Base-by-base conservation (phyloP, 129 eudicot genomes). In the Centrapalus pauciflorus region DNA sequence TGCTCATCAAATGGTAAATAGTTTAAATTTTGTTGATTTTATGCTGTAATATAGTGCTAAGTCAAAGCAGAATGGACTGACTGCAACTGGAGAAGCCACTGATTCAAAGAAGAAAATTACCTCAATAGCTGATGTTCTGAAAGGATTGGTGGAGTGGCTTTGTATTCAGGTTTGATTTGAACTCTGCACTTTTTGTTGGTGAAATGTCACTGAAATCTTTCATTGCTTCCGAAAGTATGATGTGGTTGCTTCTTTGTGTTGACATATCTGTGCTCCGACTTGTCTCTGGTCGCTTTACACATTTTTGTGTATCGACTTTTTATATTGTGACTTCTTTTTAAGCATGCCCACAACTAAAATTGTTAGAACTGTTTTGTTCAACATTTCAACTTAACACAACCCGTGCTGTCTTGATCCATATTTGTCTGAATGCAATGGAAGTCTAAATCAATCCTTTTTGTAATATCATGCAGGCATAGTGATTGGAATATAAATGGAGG, bases 61-160 rank as follows among this genome's bases (percentile, higher is more conserved):
- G 77, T 73, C 85, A 49, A 86, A 86, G 35, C 81, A 82, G 70
- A 76, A 73, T 48, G 72, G 61, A 59, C 55, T 27, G 72, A 46
- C 55, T 59, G 74, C 79, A 51, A 77, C 81, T 64, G 95, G 92
- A 67, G 75, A 75, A 55, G 60, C 89, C 19, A 77, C 85, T 49
- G 66, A 83, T 32, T 83, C 96, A 66, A 91, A 91, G 75, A 87
- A 80, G 81, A 87, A 77, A 61, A 34, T 68, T 64, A 85, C 85
- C 34, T 69, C 81, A 56, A 81, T 72, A 45, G 81, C 74, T 76
- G 95, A 89, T 80, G 96, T 93, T 83, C 67, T 93, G 72, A 89
- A 78, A 75, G 92, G 85, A 54, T 76, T 93, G 63, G 88, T 93
- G 75, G 96, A 93, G 43, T 93, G 99, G 99, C 81, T 93, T 49